Conservation (phyloP, 1,284 basidiomycete genomes). For the Mycena citricolor region DNA sequence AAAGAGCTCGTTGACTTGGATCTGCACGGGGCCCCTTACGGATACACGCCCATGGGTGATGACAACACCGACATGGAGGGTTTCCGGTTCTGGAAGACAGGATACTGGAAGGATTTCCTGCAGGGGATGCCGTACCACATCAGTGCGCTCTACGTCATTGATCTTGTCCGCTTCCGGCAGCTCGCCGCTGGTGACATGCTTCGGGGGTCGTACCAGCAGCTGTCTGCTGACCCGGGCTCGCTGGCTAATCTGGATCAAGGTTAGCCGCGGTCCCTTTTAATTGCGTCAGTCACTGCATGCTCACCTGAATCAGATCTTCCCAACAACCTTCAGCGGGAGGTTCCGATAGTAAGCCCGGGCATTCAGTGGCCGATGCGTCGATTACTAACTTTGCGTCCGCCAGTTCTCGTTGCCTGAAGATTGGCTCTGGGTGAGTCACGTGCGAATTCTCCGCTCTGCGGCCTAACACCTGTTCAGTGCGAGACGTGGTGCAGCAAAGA, state of each 20-base stretch:
- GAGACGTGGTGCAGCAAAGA: slow-evolving; percentile 91
- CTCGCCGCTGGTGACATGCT: slow-evolving; percentile 88
- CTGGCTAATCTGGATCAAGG: slow-evolving; percentile 96
- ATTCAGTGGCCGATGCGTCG: not conserved
- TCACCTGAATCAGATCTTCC: slow-evolving; percentile 69
- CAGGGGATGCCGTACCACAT: slow-evolving; percentile 88
- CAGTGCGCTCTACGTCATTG: slow-evolving; percentile 94
- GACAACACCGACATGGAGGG: slow-evolving; percentile 95
- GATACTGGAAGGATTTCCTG: slow-evolving; percentile 89
- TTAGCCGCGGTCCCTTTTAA: not conserved
- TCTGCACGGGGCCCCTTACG: slow-evolving; percentile 88
- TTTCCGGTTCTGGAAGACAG: slow-evolving; percentile 97
- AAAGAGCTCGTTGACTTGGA: slow-evolving; percentile 91
- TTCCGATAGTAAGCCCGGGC: slow-evolving; percentile 74
- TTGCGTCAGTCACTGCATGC: slow-evolving; percentile 2
- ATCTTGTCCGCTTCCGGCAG: slow-evolving; percentile 93
- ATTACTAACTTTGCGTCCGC: slow-evolving; percentile 4
- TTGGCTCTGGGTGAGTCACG: slow-evolving; percentile 81
- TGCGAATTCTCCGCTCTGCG: not conserved
- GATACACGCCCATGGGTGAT: slow-evolving; percentile 96
- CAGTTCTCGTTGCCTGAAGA: slow-evolving; percentile 85
- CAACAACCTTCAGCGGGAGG: slow-evolving; percentile 85
- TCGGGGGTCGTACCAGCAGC: slow-evolving; percentile 87
- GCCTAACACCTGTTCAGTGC: slow-evolving; percentile 48
- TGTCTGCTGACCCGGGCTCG: slow-evolving; percentile 92